Conservation (phyloP, 2,329 filamentous ascomycete genomes). For the Talaromyces sp. region DNA sequence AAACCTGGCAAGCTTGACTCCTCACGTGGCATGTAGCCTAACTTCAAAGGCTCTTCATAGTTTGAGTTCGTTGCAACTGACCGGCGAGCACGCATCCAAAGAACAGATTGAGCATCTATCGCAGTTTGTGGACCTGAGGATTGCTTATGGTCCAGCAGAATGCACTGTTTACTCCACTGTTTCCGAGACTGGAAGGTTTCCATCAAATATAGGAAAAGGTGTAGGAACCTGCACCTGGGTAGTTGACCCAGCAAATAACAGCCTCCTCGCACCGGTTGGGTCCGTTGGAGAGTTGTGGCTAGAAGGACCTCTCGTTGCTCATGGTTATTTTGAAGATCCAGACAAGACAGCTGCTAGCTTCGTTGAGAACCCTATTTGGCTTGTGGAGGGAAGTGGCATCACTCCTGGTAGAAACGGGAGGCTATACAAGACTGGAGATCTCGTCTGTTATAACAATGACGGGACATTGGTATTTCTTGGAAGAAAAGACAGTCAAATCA, state of each 20-base stretch:
- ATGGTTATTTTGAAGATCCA: conserved; percentile 74
- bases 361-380: conserved; percentile 55
- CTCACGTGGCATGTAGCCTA: not conserved
- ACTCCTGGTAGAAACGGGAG: conserved; percentile 36
- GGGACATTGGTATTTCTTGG: conserved; percentile 8
- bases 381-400: conserved; percentile 39
- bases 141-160: conserved; percentile 11
- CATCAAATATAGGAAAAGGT: not conserved
- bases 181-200: not conserved
- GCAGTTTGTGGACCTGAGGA: conserved; percentile 15
- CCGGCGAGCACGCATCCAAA: not conserved
- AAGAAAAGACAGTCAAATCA: conserved; percentile 10
- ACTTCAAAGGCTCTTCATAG: not conserved
- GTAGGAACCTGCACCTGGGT: not conserved
- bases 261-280: conserved; percentile 62
- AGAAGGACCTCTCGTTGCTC: conserved; percentile 75
- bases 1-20: conserved; percentile 3
- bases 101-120: not conserved
- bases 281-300: conserved; percentile 80
- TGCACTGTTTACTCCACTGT: not conserved
- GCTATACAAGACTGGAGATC: conserved; percentile 78
- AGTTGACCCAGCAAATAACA: not conserved
- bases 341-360: conserved; percentile 71
- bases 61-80: conserved; percentile 1
- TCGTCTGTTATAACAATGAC: conserved; percentile 53